These are phyloP conservation scores for Blastobotrys capitulatus DNA, from an alignment of 1,139 yeast genomes.

Conservation along the genomic window DNA sequence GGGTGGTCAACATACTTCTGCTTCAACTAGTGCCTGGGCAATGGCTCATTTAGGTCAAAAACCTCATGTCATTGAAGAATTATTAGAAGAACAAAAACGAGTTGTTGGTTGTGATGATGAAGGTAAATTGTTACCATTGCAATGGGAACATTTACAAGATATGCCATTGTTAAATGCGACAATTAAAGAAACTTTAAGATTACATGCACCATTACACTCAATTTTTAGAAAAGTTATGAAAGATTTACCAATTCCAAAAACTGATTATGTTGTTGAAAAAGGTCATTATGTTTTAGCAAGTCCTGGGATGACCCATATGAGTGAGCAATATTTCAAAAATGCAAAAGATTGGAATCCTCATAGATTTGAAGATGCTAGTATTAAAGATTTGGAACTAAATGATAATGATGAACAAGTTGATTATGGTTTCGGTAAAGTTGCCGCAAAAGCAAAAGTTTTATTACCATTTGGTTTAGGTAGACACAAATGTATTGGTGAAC, in stretches of 20 bases:
- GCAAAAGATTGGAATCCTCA: slow-evolving; percentile 70
- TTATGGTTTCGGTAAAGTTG: slow-evolving; percentile 92
- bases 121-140: slow-evolving; percentile 41
- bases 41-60: slow-evolving; percentile 83
- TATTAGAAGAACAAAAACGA: slow-evolving; percentile 64
- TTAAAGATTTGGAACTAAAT: slow-evolving; percentile 34
- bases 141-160: slow-evolving; percentile 77
- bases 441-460: slow-evolving; percentile 94
- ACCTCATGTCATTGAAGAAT: slow-evolving; percentile 76
- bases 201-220: slow-evolving; percentile 96
- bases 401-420: slow-evolving; percentile 59
- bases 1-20: slow-evolving; percentile 99
- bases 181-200: slow-evolving; percentile 87
- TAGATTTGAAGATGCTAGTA: slow-evolving; percentile 69
- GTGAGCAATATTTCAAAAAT: slow-evolving; percentile 67
- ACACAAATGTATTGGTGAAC: slow-evolving; percentile 99
- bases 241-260: slow-evolving; percentile 73
- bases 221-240: slow-evolving; percentile 85
- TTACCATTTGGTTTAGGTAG: slow-evolving; percentile 99
- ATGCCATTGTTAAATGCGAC: slow-evolving; percentile 77
- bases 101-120: slow-evolving; percentile 49
- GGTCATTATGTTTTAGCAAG: slow-evolving; percentile 89
- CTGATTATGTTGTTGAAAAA: slow-evolving; percentile 75
- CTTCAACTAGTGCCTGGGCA: slow-evolving; percentile 94
- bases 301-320: slow-evolving; percentile 85